These are phyloP conservation scores for Quercus tomentella DNA, from an alignment of 331 rosid species.

Conservation along the genomic window DNA sequence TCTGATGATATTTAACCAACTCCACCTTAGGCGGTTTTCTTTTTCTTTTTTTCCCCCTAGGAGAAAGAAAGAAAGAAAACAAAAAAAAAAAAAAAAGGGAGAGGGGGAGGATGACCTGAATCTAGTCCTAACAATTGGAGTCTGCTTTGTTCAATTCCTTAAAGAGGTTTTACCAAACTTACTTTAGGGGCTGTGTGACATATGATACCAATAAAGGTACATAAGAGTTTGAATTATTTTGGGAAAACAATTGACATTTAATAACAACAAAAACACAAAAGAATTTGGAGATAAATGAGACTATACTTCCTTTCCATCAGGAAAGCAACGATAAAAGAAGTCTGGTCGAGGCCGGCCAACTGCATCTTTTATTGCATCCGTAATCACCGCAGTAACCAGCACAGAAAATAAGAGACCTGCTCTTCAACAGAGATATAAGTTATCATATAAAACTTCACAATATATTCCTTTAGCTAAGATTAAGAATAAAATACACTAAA, in stretches of 20 bases:
- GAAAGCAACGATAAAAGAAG: constrained; percentile 94
- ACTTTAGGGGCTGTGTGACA: not conserved
- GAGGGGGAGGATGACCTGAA: not conserved
- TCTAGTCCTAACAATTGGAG: not conserved
- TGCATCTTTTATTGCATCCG: constrained; percentile 72
- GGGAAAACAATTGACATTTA: no score
- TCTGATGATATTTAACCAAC: no score
- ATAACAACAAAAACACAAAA: not conserved
- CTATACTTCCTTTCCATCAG: constrained; percentile 66
- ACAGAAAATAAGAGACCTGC: constrained; percentile 72
- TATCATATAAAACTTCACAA: not conserved
- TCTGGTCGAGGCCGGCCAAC: constrained; percentile 95
- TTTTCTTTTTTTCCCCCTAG: no score
- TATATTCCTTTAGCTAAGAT: not conserved
- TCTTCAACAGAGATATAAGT: constrained; percentile 17
- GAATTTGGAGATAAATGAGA: not conserved
- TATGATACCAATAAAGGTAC: not conserved
- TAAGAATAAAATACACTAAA: not conserved
- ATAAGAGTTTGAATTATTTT: not conserved
- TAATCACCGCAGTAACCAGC: constrained; percentile 66
- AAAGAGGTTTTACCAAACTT: not conserved
- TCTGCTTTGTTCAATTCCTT: not conserved
- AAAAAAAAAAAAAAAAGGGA: not conserved
- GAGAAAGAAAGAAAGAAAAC: not conserved
- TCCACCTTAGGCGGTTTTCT: no score